Conservation (phyloP, 805 yeast genomes). For the Candida ovalis region DNA sequence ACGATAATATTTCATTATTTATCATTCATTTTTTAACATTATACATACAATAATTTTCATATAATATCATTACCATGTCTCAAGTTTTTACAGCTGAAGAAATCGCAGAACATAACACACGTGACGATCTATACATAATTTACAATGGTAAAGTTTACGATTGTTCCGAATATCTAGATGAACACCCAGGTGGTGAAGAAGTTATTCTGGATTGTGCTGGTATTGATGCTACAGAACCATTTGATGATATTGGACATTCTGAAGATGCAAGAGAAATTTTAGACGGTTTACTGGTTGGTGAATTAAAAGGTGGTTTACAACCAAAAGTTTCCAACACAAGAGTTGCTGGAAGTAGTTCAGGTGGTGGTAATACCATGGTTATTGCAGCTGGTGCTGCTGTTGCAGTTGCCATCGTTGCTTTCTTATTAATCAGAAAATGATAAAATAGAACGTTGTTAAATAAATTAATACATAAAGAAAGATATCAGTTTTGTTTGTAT, state of each 20-base stretch:
- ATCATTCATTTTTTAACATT: slow-evolving; percentile 2
- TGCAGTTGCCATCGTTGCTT: slow-evolving; percentile 41
- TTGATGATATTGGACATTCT: slow-evolving; percentile 92
- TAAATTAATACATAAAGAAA: neutral
- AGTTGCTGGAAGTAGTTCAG: slow-evolving; percentile 10
- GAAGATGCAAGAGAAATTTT: slow-evolving; percentile 88
- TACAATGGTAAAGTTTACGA: slow-evolving; percentile 79
- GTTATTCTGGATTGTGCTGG: slow-evolving; percentile 82
- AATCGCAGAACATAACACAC: slow-evolving; percentile 67
- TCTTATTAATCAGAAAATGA: slow-evolving; percentile 29
- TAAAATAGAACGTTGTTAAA: neutral
- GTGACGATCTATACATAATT: slow-evolving; percentile 81
- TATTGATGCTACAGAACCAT: slow-evolving; percentile 65
- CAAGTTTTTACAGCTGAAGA: slow-evolving; percentile 61
- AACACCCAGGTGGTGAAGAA: slow-evolving; percentile 75
- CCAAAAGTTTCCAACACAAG: slow-evolving; percentile 21
- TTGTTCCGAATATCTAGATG: slow-evolving; percentile 62
- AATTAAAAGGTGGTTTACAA: slow-evolving; percentile 62
- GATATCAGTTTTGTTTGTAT: neutral
- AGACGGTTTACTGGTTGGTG: slow-evolving; percentile 68
- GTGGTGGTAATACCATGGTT: slow-evolving; percentile 21
- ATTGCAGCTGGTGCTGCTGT: slow-evolving; percentile 35
- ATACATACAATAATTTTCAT: neutral
- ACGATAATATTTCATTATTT: too few relatives aligned
- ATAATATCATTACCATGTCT: slow-evolving; percentile 32